A percentile compares a stretch with the other conserved stretches of the same genome.
phyloP scores from a whole-genome alignment of 2,329 filamentous ascomycete genomes.

The Penicillium glabrum region DNA sequence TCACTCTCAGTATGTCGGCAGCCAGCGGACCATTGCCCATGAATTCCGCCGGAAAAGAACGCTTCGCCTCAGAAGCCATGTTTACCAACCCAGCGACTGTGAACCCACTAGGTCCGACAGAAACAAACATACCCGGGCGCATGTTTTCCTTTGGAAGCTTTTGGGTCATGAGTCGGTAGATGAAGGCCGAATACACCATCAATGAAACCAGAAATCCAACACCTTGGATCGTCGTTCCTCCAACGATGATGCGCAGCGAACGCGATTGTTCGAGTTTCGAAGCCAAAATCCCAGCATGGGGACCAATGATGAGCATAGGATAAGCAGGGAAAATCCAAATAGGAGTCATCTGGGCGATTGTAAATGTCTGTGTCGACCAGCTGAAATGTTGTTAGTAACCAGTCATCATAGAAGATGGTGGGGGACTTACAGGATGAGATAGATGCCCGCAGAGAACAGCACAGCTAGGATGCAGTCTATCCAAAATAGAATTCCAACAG shows the following conservation, averaged over 20 bases:
- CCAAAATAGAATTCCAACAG: conserved; percentile 72
- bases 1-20: conserved; percentile 55
- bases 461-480: conserved; percentile 69
- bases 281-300: conserved; percentile 64
- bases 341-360: conserved; percentile 81
- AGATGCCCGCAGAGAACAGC: conserved; percentile 67
- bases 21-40: conserved; percentile 59
- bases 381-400: conserved; percentile 33
- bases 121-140: conserved; percentile 82
- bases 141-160: conserved; percentile 75
- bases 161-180: conserved; percentile 85
- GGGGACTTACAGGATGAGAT: conserved; percentile 65
- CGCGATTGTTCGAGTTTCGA: conserved; percentile 44
- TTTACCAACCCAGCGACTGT: conserved; percentile 61
- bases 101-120: conserved; percentile 73
- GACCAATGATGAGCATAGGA: conserved; percentile 73
- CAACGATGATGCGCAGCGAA: conserved; percentile 58
- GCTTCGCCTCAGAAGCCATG: conserved; percentile 55
- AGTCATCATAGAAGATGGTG: neutral
- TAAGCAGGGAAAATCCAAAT: conserved; percentile 89
- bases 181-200: conserved; percentile 81
- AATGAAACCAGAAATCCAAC: conserved; percentile 65
- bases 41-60: conserved; percentile 52
- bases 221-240: conserved; percentile 62
- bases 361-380: conserved; percentile 65